Evolutionary conservation across 148 eudicot species (phyloP), one percentile per base, ranked within the genome.

Genomic region (Silene uniflora): DNA sequence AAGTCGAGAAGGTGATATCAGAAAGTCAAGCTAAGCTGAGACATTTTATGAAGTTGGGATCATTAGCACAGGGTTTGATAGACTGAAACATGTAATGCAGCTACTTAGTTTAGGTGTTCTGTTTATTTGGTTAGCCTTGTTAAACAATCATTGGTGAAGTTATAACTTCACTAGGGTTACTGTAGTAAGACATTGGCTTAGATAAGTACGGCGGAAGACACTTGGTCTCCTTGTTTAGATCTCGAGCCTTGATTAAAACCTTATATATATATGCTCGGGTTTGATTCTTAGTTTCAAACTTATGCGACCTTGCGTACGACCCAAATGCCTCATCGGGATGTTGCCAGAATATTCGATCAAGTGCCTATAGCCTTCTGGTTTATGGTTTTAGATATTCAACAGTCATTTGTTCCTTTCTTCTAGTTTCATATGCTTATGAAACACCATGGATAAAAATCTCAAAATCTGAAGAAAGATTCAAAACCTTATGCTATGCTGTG

Each of bases 1-100:
- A 66, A n/a, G 29, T 18, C 0, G 66, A 68, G 18, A 21, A 14
- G 42, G 23, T 35, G 55, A 24, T 69, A 19, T 18, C 55, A 2
- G 79, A 76, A 25, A 19, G 16, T 54, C 60, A 27, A 73, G 67
- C 23, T 27, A 60, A 76, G 46, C 21, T 76, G 22, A 42, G 60
- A 25, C 69, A 11, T 68, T 16, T 76, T 25, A 9, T 17, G 27
- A 1, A 11, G 46, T 23, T 76, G 10, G 46, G 27, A 9, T 42
- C 74, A 25, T 46, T 69, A 60, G 67, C 11, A 6, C 11, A 25
- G 10, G 79, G 39, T 62, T 44, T 76, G 67, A 25, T 12, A 39
- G 25, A 44, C 18, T 46, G 19, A 18, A 69, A 0, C 3, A 35
- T 3, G 4, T 35, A 35, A 5, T 35, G 39, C 39, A 1, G 39